These are phyloP conservation scores for Lentinus brumalis DNA, from an alignment of 768 basidiomycete genomes.

Conservation along the genomic window DNA sequence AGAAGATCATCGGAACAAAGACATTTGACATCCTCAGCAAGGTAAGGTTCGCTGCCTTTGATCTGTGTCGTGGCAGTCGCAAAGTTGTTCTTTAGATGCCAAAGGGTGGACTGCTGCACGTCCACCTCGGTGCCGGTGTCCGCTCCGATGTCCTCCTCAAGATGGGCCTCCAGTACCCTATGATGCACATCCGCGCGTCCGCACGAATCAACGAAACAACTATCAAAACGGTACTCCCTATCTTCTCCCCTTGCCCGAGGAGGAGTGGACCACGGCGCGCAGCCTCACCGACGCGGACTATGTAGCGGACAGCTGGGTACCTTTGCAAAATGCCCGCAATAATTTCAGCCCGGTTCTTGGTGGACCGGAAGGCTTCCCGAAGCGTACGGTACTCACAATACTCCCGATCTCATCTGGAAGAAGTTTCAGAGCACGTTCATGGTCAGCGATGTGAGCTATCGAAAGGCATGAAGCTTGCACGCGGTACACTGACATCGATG, in stretches of 20 bases:
- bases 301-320: slow-evolving; percentile 51
- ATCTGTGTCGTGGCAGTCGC: neutral
- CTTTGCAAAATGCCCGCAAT: slow-evolving; percentile 53
- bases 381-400: slow-evolving; percentile 75
- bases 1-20: slow-evolving; percentile 54
- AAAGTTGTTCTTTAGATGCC: slow-evolving; percentile 57
- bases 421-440: slow-evolving; percentile 63
- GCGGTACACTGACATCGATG: neutral
- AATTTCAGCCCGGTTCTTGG: slow-evolving; percentile 54
- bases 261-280: slow-evolving; percentile 21
- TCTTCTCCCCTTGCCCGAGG: slow-evolving; percentile 51
- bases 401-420: slow-evolving; percentile 72
- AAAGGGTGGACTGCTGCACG: slow-evolving; percentile 74
- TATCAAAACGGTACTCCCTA: slow-evolving; percentile 47
- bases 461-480: neutral
- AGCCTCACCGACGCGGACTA: slow-evolving; percentile 49
- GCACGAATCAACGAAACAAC: slow-evolving; percentile 35
- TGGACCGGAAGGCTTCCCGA: slow-evolving; percentile 66
- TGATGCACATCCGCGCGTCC: slow-evolving; percentile 58
- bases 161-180: slow-evolving; percentile 56
- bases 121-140: slow-evolving; percentile 72
- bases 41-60: slow-evolving; percentile 40
- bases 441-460: slow-evolving; percentile 45
- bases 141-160: slow-evolving; percentile 52
- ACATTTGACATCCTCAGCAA: slow-evolving; percentile 64